Conservation (phyloP, 768 basidiomycete species). For the Paxillus rubicundulus region DNA sequence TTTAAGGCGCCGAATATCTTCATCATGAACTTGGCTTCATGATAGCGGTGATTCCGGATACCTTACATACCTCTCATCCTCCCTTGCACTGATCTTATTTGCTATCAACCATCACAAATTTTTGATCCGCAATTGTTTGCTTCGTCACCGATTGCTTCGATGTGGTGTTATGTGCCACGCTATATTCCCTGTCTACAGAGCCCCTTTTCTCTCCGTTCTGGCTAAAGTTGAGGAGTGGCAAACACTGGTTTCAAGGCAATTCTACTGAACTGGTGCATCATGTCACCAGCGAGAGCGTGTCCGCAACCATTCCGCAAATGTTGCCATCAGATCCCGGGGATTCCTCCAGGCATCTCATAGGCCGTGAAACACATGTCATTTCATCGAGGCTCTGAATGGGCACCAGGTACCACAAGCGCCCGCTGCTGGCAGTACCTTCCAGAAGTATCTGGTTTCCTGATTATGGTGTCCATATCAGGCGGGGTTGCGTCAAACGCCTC, state of each 20-base stretch:
- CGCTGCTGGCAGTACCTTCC: not conserved
- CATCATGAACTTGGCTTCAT: constrained; percentile 61
- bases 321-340: not conserved
- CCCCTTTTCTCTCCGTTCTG: too few species aligned
- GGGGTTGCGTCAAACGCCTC: not conserved
- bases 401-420: not conserved
- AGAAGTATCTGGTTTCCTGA: not conserved
- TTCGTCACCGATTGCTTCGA: not conserved
- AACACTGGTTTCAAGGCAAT: too few species aligned
- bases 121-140: not conserved
- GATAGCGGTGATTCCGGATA: constrained; percentile 10
- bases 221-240: too few species aligned
- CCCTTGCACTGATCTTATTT: constrained; percentile 4
- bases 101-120: not conserved
- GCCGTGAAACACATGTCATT: not conserved
- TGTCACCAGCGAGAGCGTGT: too few species aligned
- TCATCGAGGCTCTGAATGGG: not conserved
- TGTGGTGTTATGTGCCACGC: not conserved
- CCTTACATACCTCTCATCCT: constrained; percentile 8
- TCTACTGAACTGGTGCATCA: too few species aligned
- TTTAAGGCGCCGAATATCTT: constrained; percentile 80
- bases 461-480: not conserved
- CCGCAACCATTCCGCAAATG: too few species aligned
- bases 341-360: constrained; percentile 17
- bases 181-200: too few species aligned